phyloP scores from a whole-genome alignment of 345 rosid genomes.

The Eucalyptus cloeziana region DNA sequence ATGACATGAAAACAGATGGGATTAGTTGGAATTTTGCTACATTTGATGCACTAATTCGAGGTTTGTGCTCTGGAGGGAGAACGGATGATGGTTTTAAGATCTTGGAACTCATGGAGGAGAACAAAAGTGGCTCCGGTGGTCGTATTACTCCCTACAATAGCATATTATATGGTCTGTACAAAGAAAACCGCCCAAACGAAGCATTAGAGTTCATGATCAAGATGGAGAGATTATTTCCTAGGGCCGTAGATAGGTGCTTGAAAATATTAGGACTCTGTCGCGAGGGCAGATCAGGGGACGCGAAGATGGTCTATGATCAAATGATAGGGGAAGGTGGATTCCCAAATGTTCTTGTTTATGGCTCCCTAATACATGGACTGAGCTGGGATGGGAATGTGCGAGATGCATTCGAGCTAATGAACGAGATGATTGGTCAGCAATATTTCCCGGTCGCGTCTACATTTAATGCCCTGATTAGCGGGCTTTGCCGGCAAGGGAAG shows the following conservation, averaged over 20 bases:
- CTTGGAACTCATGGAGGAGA: constrained; percentile 66
- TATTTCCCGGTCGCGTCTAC: constrained; percentile 42
- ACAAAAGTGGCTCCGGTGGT: constrained; percentile 11
- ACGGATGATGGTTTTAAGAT: constrained; percentile 47
- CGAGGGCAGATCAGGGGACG: constrained; percentile 32
- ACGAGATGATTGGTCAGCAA: constrained; percentile 33
- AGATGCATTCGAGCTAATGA: constrained; percentile 43
- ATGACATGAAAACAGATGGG: constrained; percentile 74
- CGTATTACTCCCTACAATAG: constrained; percentile 52
- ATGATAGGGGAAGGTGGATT: constrained; percentile 39
- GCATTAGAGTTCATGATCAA: constrained; percentile 44
- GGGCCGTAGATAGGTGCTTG: constrained; percentile 51
- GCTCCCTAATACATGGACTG: constrained; percentile 41
- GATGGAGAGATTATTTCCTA: constrained; percentile 63
- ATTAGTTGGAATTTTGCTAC: constrained; percentile 54
- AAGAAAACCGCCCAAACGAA: constrained; percentile 35
- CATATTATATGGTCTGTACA: constrained; percentile 59
- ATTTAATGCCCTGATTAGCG: constrained; percentile 36
- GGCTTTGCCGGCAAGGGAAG: constrained; percentile 50
- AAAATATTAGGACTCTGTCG: constrained; percentile 39
- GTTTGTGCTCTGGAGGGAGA: constrained; percentile 45
- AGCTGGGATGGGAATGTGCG: constrained; percentile 27
- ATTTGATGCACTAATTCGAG: constrained; percentile 40
- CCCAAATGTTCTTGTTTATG: constrained; percentile 41
- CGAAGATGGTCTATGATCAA: constrained; percentile 34